Evolutionary conservation across 306 rosid species (phyloP), one percentile per base, ranked within the genome.

Genomic region (Lathyrus aphaca): DNA sequence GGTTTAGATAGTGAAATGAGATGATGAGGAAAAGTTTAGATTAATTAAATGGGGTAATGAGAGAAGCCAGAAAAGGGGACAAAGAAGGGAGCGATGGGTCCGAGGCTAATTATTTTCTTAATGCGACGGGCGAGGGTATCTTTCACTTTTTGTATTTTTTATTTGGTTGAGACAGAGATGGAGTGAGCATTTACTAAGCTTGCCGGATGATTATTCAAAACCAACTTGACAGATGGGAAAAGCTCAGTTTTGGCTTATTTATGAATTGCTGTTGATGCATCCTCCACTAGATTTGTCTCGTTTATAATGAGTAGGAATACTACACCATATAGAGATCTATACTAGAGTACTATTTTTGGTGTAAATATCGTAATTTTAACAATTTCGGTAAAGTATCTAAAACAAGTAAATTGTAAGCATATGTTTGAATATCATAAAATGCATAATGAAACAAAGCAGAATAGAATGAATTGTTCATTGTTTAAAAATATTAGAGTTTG

Each of bases 61-160:
- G 27, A 29, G 21, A 13, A 15, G 61, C 9, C 5, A 61, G 38
- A 17, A 17, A 6, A 39, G 68, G 45, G 37, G 44, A 46, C 48
- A 64, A 64, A 35, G 32, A 59, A 42, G 27, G 50, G 30, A 8
- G 30, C 68, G 81, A 71, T 77, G 62, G 62, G 63, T 70, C 66
- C 73, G 51, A 71, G 46, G 68, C 23, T 77, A 27, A 56, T 56
- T 56, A 11, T 61, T 61, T 38, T 60, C 14, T 70, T 54, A 54
- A 27, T 21, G 46, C 2, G 59, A 61, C 71, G 23, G 59, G 14
- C 10, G 6, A 11, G 35, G 76, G 77, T 46, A 42, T 74, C 64
- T 51, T 59, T 72, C 45, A 14, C 29, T 18, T 3, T 14, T 19
- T 35, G 27, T 17, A 45, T 2, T 43, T 43, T 8, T 54, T 13